phyloP scores from a whole-genome alignment of 2,329 filamentous ascomycete species.

The Furcasterigmium sp. region DNA sequence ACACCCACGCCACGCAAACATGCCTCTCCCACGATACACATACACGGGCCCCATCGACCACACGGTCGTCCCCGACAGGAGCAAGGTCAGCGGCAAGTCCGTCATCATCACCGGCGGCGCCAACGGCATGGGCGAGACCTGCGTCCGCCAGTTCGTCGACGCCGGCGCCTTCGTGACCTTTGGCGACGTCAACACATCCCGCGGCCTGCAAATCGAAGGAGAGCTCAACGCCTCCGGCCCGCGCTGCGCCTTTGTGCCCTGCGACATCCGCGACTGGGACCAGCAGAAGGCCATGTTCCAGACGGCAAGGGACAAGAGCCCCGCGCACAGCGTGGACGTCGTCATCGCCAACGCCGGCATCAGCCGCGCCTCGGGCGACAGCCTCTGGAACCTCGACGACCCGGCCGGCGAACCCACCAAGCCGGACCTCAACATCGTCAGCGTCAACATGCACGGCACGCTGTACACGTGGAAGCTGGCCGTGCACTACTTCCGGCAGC shows the following conservation, averaged over 20 bases:
- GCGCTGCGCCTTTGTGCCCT: conserved; percentile 27
- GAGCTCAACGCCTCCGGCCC: conserved; percentile 21
- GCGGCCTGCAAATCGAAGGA: conserved; percentile 22
- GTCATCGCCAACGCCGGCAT: conserved; percentile 45
- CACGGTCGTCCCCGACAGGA: conserved; percentile 25
- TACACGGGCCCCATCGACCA: conserved; percentile 29
- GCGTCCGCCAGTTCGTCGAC: conserved; percentile 25
- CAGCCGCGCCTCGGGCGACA: conserved; percentile 26
- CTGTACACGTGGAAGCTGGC: conserved; percentile 41
- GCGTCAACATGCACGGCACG: conserved; percentile 33
- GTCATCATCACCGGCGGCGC: conserved; percentile 44
- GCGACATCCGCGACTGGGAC: conserved; percentile 37
- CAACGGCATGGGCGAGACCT: conserved; percentile 32
- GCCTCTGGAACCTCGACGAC: conserved; percentile 30
- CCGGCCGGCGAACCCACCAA: conserved; percentile 22
- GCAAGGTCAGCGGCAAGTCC: conserved; percentile 33
- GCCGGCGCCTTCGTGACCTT: conserved; percentile 35
- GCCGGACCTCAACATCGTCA: conserved; percentile 33
- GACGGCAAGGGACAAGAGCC: conserved; percentile 27
- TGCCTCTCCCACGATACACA: conserved; percentile 18
- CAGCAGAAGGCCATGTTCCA: conserved; percentile 35
- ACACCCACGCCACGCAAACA: too few species aligned
- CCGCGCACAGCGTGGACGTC: conserved; percentile 32
- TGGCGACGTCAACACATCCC: conserved; percentile 28
- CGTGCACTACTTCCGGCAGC: conserved; percentile 37